A percentile compares a stretch with the other conserved stretches of the same genome.
These are phyloP conservation scores for Eucalyptus dawsonii DNA, from an alignment of 345 rosid species.

Conservation along the genomic window DNA sequence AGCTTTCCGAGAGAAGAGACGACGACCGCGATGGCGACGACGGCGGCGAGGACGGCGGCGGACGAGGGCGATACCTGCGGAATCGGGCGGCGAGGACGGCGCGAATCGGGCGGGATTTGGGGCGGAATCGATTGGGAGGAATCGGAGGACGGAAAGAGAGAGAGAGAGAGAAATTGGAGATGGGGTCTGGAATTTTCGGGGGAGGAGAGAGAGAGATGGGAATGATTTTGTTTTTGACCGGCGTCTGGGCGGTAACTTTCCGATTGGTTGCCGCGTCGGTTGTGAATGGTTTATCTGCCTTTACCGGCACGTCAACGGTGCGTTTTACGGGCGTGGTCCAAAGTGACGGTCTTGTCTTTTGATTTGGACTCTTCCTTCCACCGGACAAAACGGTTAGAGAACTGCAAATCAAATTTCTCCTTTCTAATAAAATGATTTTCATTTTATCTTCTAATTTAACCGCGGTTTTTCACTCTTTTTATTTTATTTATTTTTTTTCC, in stretches of 20 bases:
- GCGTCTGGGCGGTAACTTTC: background rate
- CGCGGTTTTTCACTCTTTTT: too few relatives aligned
- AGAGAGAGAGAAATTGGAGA: background rate
- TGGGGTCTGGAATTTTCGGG: background rate
- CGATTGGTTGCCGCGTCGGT: background rate
- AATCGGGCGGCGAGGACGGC: background rate
- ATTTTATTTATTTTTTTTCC: background rate
- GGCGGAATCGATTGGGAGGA: background rate
- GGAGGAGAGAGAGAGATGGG: background rate
- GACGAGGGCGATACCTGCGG: too few relatives aligned
- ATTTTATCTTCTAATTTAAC: background rate
- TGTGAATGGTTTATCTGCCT: background rate
- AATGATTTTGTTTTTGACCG: background rate
- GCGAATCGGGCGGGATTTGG: background rate
- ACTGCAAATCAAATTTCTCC: background rate
- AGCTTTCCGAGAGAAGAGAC: background rate
- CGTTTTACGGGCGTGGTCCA: background rate
- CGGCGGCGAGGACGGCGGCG: too few relatives aligned
- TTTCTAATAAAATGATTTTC: background rate
- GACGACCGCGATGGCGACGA: background rate
- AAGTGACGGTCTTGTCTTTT: rapidly evolving
- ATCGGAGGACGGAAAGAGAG: background rate
- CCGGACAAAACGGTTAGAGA: background rate
- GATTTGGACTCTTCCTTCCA: background rate
- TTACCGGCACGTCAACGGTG: background rate